These are phyloP conservation scores for Viola pubescens DNA, from an alignment of 441 rosid genomes.

Conservation along the genomic window DNA sequence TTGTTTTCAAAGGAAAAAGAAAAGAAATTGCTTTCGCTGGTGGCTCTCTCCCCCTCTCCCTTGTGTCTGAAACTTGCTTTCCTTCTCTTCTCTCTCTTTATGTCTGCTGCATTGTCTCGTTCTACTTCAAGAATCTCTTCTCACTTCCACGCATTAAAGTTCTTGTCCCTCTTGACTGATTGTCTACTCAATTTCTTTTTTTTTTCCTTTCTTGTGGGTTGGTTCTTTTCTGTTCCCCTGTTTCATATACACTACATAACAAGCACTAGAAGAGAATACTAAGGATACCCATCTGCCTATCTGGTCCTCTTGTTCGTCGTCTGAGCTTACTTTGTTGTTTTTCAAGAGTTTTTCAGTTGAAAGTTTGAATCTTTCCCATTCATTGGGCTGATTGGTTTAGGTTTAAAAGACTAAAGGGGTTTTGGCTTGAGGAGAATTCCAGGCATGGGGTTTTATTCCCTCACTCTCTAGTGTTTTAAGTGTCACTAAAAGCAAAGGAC, in stretches of 20 bases:
- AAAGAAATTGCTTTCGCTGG: constrained; percentile 17
- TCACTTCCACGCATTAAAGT: constrained; percentile 60
- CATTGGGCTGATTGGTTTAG: constrained; percentile 21
- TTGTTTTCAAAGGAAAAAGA: constrained; percentile 16
- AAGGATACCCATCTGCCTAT: constrained; percentile 22
- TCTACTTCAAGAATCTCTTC: constrained; percentile 66
- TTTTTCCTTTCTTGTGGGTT: constrained; percentile 18
- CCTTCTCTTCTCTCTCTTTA: constrained; percentile 23
- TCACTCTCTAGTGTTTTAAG: constrained; percentile 15
- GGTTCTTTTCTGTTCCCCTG: constrained; percentile 20
- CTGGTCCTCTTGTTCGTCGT: constrained; percentile 18
- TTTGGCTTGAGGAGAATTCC: constrained; percentile 19
- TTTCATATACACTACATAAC: constrained; percentile 13
- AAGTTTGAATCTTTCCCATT: constrained; percentile 21
- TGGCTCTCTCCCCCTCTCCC: constrained; percentile 3
- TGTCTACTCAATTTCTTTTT: constrained; percentile 10
- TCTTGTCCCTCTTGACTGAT: constrained; percentile 23
- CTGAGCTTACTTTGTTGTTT: not conserved
- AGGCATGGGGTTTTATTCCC: constrained; percentile 14
- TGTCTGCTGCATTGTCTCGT: constrained; percentile 71
- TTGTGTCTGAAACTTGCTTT: constrained; percentile 22
- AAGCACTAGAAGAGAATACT: constrained; percentile 13
- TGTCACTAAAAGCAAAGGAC: constrained; percentile 15
- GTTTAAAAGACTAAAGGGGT: constrained; percentile 14
- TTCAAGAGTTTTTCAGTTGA: not conserved